Evolutionary conservation across 331 rosid genomes (phyloP), one percentile per base, ranked within the genome.

Genomic region (Rosa hybrid): DNA sequence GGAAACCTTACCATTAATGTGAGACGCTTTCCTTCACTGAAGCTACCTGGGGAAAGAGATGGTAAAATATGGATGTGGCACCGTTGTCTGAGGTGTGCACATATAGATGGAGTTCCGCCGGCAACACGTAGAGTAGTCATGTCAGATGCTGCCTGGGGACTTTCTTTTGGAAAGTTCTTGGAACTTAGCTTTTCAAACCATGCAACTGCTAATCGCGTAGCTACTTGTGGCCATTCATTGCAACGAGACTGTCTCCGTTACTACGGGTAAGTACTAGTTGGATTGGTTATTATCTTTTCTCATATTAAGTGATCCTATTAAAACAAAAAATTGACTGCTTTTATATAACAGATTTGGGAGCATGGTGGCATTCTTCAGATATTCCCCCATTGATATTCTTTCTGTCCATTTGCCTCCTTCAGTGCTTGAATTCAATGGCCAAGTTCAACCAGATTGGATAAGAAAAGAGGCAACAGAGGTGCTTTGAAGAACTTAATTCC

Each of bases 21-120:
- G 74, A 86, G 79, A 82, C 86, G 94, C 77, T 96, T 96, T 83
- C 88, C 94, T 54, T 84, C 91, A n/a, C 65, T 91, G 74, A 96
- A 81, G 86, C 88, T 96, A 65, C 94, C 97, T 2, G 98, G 99
- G 67, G 97, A 92, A 84, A 86, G 84, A 71, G 99, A 96, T 74
- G 98, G 95, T 48, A 93, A 90, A 87, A 92, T 93, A 80, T 96
- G 98, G 99, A 96, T 96, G 99, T 96, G 99, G 99, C 99, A 96
- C 77, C 92, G 99, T 14, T 96, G 99, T 78, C 78, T 96, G 49
- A 93, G 84, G 85, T 96, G 99, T 78, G 92, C 97, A 68, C 86
- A 77, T 71, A 78, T 85, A 72, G 94, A 88, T 86, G 98, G 97
- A 85, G 94, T 96, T 85, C 99, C 99, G 72, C 97, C 97, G 17